Base-by-base conservation (phyloP, 352 stramenopile species). In the Globisporangium sylvaticum region DNA sequence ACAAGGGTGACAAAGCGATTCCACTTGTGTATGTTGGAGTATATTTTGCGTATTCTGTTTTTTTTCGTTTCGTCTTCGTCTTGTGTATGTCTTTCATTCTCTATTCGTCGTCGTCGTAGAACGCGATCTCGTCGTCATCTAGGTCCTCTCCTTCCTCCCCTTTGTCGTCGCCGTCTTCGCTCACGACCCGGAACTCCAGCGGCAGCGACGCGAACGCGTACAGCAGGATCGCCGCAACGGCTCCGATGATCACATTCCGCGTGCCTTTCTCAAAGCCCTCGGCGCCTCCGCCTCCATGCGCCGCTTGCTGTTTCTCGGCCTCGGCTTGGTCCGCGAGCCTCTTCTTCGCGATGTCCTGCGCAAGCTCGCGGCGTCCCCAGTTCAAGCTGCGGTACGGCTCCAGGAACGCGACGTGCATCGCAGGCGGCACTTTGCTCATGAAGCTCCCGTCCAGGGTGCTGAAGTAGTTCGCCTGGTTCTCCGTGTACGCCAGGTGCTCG, bases 381-480 rank as follows among this genome's bases (percentile, higher is more conserved):
- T 94, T 88, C 27, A 96, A 67, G 66, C 86, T 96, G 31, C 80
- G 80, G 64, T 94, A 96, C 56, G 88, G 88, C 66, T 88, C 70
- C 10, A 94, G 58, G 71, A 94, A 94, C 50, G 81, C 76, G 18
- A 91, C 72, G 37, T 91, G 80, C 55, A 88, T 65, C 4, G 80
- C 69, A 15, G 74, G 42, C 2, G 82, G 69, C 44, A 93, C 82
- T 42, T 92, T 87, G 58, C 80, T 84, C 82, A 92, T 91, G 65
- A 92, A 93, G 46, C 72, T 81, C 18, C 64, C 46, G 46, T 81
- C 69, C 8, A 83, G 56, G 24, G 78, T 64, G 9, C 67, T 74
- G 63, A 96, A 94, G 57, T 80, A 86, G 70, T 94, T 96, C 29
- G 73, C 67, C 20, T 87, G 72, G 73, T 92, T 96, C 68, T 94